Base-by-base conservation (phyloP, 2,329 filamentous ascomycete species). In the Plectosphaerella sp. region DNA sequence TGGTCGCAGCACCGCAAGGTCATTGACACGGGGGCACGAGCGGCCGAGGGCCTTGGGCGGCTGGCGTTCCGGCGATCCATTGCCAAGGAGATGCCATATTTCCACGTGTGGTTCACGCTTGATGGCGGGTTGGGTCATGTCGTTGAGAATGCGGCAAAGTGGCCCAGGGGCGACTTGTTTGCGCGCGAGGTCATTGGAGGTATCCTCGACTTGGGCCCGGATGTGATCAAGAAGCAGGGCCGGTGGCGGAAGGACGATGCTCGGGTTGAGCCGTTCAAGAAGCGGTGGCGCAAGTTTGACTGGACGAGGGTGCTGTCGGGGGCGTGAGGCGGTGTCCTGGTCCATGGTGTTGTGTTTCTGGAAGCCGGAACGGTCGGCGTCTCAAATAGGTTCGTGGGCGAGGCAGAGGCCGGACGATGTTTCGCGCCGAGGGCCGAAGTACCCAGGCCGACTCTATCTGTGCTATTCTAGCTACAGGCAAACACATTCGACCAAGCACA, bases 31-130 rank as follows among this genome's bases (percentile, higher is more conserved):
- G 80, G 78, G 3, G 83, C 84, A 55, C 8, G 8, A 12, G 74
- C 75, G 35, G 79, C 83, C 0, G 70, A 76, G n/a, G 78, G 88
- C 0, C 68, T 91, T 56, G 94, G 93, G 1, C 88, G 88, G 63
- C 70, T 80, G 50, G 92, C 94, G 2, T 99, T 99, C 67, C 80
- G 93, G 1, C 80, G 85, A 52, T 87, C 82, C 18, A 76, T 99
- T 55, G 90, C 89, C 12, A 96, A 95, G 72, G 93, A 99, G 74
- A 93, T 95, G 89, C 93, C 95, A 0, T 99, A 99, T 68, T 99
- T 99, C 63, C 94, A 99, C 67, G 93, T 87, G 18, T 99, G 93
- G 92, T 97, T 97, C 66, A 83, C 84, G 49, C 74, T 99, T 1
- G 92, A 99, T 64, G 94, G 94, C 3, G 94, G 94, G 0, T 71